Evolutionary conservation across 768 basidiomycete genomes (phyloP).

Genomic region (Amylocystis lapponica): DNA sequence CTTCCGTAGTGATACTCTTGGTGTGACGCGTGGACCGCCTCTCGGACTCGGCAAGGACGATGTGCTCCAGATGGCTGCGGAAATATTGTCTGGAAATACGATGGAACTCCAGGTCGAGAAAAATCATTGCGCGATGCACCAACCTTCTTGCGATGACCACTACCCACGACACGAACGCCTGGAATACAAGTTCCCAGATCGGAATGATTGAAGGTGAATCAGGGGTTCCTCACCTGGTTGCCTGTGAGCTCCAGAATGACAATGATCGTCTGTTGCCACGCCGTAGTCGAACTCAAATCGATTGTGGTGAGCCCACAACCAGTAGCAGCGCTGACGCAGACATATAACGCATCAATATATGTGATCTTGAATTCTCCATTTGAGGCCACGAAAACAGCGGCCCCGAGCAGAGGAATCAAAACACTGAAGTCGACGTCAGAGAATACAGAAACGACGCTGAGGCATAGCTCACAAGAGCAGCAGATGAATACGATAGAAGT

Average conservation of each 20-base stretch:
- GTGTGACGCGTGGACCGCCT: not conserved
- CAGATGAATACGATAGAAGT: conserved; percentile 30
- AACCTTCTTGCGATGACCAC: conserved; percentile 22
- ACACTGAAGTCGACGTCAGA: conserved; percentile 9
- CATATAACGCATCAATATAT: conserved; percentile 35
- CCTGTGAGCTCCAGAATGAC: conserved; percentile 20
- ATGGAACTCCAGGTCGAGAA: too few species aligned
- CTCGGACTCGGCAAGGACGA: conserved; percentile 15
- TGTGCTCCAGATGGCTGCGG: conserved; percentile 15
- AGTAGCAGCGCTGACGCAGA: conserved; percentile 31
- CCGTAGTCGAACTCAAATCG: conserved; percentile 24
- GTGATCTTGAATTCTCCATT: conserved; percentile 31
- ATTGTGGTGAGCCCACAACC: conserved; percentile 27
- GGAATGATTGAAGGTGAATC: not conserved
- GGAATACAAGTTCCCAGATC: not conserved
- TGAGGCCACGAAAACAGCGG: conserved; percentile 39
- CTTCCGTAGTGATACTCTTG: not conserved
- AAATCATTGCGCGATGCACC: not conserved
- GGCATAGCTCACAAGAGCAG: conserved; percentile 19
- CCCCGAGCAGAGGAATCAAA: conserved; percentile 33
- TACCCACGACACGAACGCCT: conserved; percentile 29
- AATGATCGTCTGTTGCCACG: conserved; percentile 24
- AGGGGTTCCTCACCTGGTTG: conserved; percentile 19
- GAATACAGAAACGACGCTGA: not conserved
- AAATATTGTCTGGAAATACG: conserved; percentile 15